phyloP scores from a whole-genome alignment of 2,329 filamentous ascomycete genomes.

The Aureobasidium sp. region DNA sequence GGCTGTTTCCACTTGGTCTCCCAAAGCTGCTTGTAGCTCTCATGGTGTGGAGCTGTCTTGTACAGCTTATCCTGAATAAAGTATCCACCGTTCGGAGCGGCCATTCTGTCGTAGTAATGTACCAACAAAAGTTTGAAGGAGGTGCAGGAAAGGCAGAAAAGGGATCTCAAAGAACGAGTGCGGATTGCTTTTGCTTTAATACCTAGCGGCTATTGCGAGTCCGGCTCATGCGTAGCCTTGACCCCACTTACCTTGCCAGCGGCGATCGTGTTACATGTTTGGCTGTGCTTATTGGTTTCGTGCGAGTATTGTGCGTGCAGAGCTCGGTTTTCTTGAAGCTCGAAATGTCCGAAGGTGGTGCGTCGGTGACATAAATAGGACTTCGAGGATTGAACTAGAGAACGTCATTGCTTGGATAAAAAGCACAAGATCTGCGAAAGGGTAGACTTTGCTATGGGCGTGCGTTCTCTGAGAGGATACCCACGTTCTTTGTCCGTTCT shows the following conservation, averaged over 20 bases:
- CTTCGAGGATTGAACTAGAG: not conserved
- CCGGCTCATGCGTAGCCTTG: not conserved
- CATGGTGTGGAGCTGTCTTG: slow-evolving; percentile 39
- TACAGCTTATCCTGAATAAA: slow-evolving; percentile 43
- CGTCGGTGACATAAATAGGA: not conserved
- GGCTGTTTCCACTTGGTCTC: slow-evolving; percentile 69
- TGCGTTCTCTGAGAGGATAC: not conserved
- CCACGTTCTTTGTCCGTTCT: not conserved
- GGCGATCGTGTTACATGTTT: not conserved
- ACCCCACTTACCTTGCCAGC: slow-evolving; percentile 3
- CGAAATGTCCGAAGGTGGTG: slow-evolving; percentile 1
- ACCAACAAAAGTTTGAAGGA: too few species aligned
- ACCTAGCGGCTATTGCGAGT: not conserved
- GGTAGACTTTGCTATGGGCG: not conserved
- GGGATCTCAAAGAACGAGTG: too few species aligned
- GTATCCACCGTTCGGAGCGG: slow-evolving; percentile 35
- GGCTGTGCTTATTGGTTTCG: not conserved
- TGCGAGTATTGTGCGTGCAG: not conserved
- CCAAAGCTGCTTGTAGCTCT: slow-evolving; percentile 50
- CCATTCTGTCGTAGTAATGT: slow-evolving; percentile 28
- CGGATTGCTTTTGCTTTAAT: slow-evolving; percentile 4
- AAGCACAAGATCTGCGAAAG: not conserved
- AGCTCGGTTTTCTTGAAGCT: slow-evolving; percentile 1
- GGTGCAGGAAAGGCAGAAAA: not conserved
- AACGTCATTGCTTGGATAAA: not conserved